Evolutionary conservation across 257 asterid species (phyloP), one percentile per base, ranked within the genome.

Genomic region (Orobanche coerulescens): DNA sequence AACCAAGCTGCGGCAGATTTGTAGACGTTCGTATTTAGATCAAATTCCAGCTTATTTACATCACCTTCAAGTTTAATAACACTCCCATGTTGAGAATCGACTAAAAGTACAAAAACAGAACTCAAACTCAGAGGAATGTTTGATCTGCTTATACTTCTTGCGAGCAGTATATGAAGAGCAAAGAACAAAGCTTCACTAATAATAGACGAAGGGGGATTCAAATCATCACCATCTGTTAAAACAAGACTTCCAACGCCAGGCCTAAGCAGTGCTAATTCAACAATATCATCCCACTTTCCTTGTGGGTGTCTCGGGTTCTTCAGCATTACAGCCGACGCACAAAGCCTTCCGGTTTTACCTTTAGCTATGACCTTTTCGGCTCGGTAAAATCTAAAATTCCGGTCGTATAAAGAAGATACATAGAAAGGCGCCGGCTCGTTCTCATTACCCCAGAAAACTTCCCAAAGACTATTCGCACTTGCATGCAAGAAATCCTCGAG

Each of bases 241-340:
- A 78, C 72, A 64, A 74, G 72, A 70, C 62, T 71, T 63, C 84
- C 83, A 59, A 82, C 49, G 67, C 84, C 89, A 13, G 96, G 87
- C 77, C 94, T 78, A 60, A 89, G 66, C 65, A 93, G 72, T 28
- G 90, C 99, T 66, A 93, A 76, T 71, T 82, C 94, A 68, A 89
- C 74, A 74, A 93, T 59, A 73, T 93, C 97, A 67, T 89, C 99
- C 99, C 99, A 93, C 73, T 86, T 93, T 61, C 95, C 98, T 54
- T 78, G 96, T 37, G 97, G 90, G 58, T 93, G 99, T 74, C 99
- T 93, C 1, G 95, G 97, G 66, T 93, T 93, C 76, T 90, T 89
- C 28, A 86, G 81, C 91, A 93, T 78, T 71, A 93, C 60, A 42
- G 99, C 99, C 4, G 95, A 73, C 7, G 96, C 99, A 82, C 91